Conservation (phyloP, 768 basidiomycete species). For the Rhodotorula kratochvilovae region DNA sequence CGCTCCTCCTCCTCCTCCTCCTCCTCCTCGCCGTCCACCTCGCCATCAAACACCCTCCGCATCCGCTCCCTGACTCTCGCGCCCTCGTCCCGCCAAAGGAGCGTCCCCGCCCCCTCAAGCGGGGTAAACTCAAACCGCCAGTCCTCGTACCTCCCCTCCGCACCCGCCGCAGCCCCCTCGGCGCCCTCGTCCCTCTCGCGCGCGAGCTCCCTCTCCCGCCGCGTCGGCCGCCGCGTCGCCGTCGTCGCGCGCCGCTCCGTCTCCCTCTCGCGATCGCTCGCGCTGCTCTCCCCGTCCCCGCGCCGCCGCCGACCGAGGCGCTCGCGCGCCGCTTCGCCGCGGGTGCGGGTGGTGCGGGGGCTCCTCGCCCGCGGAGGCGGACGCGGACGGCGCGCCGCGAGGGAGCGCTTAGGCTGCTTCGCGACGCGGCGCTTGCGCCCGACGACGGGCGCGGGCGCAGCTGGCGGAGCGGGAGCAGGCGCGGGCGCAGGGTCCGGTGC, state of each 20-base stretch:
- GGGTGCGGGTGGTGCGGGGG: background rate
- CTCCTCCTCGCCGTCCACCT: background rate
- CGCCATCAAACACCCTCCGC: slow-evolving; percentile 40
- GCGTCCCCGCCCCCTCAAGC: slow-evolving; percentile 7
- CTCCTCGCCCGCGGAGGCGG: background rate
- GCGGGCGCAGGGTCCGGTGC: background rate
- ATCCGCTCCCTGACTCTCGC: slow-evolving; percentile 49
- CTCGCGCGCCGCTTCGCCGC: background rate
- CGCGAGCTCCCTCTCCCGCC: background rate
- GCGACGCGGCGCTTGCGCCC: slow-evolving; percentile 22
- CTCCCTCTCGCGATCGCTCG: background rate
- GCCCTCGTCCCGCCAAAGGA: slow-evolving; percentile 2
- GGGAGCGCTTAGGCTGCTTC: background rate
- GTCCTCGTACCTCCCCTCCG: slow-evolving; percentile 36
- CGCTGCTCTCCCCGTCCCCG: background rate
- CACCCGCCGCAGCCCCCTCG: background rate
- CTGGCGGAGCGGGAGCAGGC: background rate
- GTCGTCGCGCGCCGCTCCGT: background rate
- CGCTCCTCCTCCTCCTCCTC: slow-evolving; percentile 13
- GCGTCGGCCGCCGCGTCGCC: background rate
- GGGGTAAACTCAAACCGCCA: slow-evolving; percentile 44
- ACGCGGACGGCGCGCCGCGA: background rate
- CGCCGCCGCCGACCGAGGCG: too few relatives aligned
- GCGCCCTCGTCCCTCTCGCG: background rate
- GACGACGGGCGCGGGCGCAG: background rate